Evolutionary conservation across 306 rosid species (phyloP).

Genomic region (Vigna hirtella): DNA sequence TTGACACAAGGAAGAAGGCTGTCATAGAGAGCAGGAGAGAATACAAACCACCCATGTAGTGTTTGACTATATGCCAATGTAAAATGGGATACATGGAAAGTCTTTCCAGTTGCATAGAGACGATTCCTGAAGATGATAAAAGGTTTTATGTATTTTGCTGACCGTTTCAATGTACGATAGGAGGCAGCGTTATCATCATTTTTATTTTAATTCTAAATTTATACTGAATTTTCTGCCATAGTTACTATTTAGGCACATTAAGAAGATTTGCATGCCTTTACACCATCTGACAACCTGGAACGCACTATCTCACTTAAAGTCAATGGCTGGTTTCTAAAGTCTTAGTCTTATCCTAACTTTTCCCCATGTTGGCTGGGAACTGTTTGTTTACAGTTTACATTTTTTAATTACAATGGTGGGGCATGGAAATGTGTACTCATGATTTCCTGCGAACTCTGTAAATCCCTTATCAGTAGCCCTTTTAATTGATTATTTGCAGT

Average conservation of each 20-base stretch:
- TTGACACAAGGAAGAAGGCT: conserved; percentile 86
- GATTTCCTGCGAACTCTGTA: conserved; percentile 10
- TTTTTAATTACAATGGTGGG: conserved; percentile 20
- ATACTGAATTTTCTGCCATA: conserved; percentile 33
- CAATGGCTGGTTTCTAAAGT: conserved; percentile 39
- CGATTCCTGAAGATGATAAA: conserved; percentile 43
- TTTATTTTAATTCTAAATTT: conserved; percentile 23
- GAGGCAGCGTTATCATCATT: conserved; percentile 26
- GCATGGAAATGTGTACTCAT: conserved; percentile 4
- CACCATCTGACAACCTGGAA: conserved; percentile 49
- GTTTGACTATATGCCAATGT: conserved; percentile 38
- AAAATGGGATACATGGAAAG: conserved; percentile 25
- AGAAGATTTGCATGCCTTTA: conserved; percentile 35
- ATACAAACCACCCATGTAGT: conserved; percentile 58
- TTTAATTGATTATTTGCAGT: conserved; percentile 2
- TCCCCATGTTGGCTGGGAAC: conserved; percentile 40
- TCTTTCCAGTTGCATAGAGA: conserved; percentile 36
- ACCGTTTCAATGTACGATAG: conserved; percentile 42
- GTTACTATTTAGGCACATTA: conserved; percentile 30
- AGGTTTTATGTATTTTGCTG: conserved; percentile 43
- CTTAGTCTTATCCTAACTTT: conserved; percentile 17
- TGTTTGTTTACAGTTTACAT: conserved; percentile 30
- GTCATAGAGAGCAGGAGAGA: conserved; percentile 80
- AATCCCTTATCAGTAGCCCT: conserved; percentile 10
- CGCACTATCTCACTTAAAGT: conserved; percentile 35